Base-by-base conservation (phyloP, 768 basidiomycete genomes). In the Boletus pseudopeckii region DNA sequence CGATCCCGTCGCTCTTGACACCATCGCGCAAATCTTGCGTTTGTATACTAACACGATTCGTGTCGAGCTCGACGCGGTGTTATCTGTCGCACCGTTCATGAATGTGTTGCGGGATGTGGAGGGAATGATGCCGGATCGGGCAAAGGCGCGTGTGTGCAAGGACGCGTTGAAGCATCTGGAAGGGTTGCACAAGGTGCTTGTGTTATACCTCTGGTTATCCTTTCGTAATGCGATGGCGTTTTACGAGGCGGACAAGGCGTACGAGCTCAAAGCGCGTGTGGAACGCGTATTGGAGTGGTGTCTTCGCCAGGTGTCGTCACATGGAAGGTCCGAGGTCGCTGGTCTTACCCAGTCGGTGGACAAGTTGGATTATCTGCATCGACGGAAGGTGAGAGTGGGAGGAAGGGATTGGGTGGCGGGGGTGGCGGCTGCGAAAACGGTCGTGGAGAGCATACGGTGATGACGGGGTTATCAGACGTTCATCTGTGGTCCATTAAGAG, bases 201-300 rank as follows among this genome's bases (percentile, higher is more conserved):
- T 86, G 14, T 60, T 88, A 20, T 98, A 98, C 70, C 74, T 92
- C 45, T 99, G 96, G 96, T 75, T 94, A 58, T 76, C 78, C 18
- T 85, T 82, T 67, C 85, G 94, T 37, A 77, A 82, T 53, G 76
- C 82, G 0, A 75, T 91, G 48, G 75, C 84, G 8, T 98, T 88
- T 67, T 69, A 79, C 5, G 76, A 87, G n/a, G 72, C 77, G 32
- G 65, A 72, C 7, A 68, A 72, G 26, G 87, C 84, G 2, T 58
- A 69, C 13, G 71, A 64, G 15, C 62, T 91, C 42, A 90, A 92
- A 66, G 64, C 64, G 13, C 72, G 86, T 26, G 73, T 85, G 7
- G 91, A 96, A 71, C 63, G 64, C 34, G 84, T 77, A 14, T 76
- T 95, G 62, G 85, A 91, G 45, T 85, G 82, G 76, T 75, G 72